Base-by-base conservation (phyloP, 805 yeast species). In the Tetrapisispora namnaoensis region DNA sequence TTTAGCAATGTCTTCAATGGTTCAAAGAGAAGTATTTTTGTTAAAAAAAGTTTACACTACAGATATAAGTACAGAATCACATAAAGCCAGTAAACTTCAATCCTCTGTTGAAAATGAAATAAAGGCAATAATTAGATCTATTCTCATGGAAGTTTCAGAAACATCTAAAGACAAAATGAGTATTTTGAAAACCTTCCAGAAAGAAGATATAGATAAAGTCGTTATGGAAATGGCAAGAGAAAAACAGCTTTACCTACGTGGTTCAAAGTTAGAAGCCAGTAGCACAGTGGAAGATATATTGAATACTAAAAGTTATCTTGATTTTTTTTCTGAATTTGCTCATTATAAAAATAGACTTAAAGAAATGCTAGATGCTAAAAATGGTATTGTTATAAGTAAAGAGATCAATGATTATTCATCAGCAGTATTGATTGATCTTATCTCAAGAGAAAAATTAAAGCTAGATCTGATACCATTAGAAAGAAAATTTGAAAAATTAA, bases 11-110 rank as follows among this genome's bases (percentile, higher is more conserved):
- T 72, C 76, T 28, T 82, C 95, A 1, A 79, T 86, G 83, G 69
- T 83, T 47, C 88, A 83, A 56, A 77, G 84, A 47, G 90, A 86
- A 55, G 75, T 75, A 11, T 66, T 72, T 27, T 63, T 82, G 44
- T 64, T 78, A 0, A 70, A 69, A 36, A 65, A 70, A 1, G 0
- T 83, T 78, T 58, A 66, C 73, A 24, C 51, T 27, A 24, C 22
- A 34, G 14, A 36, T 27, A 20, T 67, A 60, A 44, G 60, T 71
- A 9, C 54, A 57, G 6, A 20, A 1, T 21, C 7, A 1, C 20
- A 18, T 2, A 41, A 44, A n/a, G 16, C 13, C 6, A 32, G 32
- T 4, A 50, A 53, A 17, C 7, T 18, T 11, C 57, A 49, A 7
- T 51, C 50, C 22, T 44, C 55, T 21, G 30, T 51, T 22, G 65